Evolutionary conservation across 2,329 filamentous ascomycete genomes (phyloP), one percentile per base, ranked within the genome.

Genomic region (Camptophora hylomeconis): DNA sequence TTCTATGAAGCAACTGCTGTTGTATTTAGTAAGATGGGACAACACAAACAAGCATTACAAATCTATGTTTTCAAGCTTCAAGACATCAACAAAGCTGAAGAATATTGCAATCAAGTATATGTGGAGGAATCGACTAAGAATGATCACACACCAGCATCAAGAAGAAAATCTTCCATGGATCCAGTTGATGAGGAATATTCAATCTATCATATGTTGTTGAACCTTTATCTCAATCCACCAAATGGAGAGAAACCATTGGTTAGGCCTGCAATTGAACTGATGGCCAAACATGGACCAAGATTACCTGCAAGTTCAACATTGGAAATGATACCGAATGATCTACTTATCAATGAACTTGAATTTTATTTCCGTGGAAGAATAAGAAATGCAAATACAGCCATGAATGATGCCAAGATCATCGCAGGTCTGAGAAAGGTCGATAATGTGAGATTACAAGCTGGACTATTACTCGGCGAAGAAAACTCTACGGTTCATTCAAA

Each of bases 61-160:
- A 93, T 98, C 29, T 98, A 93, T 51, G 87, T 95, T 16, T 98
- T 94, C 58, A 89, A 87, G 52, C 71, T 98, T 52, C 63, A 80
- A 42, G 78, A 93, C 51, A 87, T 81, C 38, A 62, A 60, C 8
- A 95, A 93, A 55, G 89, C 89, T 17, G 89, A 98, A 67, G 83
- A 93, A 41, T 82, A 98, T 57, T 95, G 89, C 61, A 94, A 94
- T 55, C 75, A 75, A 37, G 70, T 86, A 33, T 79, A 93, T 55
- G 67, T 78, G 36, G 65, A 72, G 45, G 66, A 69, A 21, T 45
- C 46, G 8, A 50, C 58, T 11, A 31, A 33, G 14, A 20, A 29
- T 17, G 51, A 52, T 17, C 37, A 49, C 22, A 45, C 47, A 29
- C 45, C 47, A 11, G 39, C 49, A 30, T 44, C 47, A 44, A 45